These are phyloP conservation scores for Alternaria sp. DNA, from an alignment of 2,329 filamentous ascomycete species.

Conservation along the genomic window DNA sequence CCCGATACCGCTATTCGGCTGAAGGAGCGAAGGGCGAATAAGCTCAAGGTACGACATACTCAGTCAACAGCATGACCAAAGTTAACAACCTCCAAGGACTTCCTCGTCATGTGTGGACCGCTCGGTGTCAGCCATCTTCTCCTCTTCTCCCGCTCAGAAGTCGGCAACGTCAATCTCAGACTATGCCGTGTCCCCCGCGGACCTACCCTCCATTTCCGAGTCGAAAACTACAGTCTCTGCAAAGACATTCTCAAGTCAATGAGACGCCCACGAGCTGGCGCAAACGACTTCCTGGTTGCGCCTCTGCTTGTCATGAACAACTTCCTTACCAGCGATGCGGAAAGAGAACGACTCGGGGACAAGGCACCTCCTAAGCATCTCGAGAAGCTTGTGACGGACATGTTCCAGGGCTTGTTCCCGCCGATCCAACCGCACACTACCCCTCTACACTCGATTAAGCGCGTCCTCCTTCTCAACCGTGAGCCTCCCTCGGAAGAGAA, in stretches of 20 bases:
- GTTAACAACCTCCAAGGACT: constrained; percentile 85
- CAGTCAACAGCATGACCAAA: constrained; percentile 86
- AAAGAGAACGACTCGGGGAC: constrained; percentile 39
- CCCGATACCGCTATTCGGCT: constrained; percentile 88
- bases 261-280: constrained; percentile 81
- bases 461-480: constrained; percentile 88
- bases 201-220: constrained; percentile 90
- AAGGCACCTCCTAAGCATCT: constrained; percentile 89
- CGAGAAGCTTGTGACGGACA: constrained; percentile 87
- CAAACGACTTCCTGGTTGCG: constrained; percentile 78
- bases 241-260: constrained; percentile 87
- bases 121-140: constrained; percentile 91
- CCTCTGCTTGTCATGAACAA: constrained; percentile 99
- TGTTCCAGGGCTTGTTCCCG: constrained; percentile 96
- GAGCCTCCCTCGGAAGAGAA: constrained; percentile 59
- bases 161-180: constrained; percentile 90
- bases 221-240: constrained; percentile 92
- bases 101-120: constrained; percentile 92
- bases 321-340: constrained; percentile 70
- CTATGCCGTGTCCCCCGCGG: constrained; percentile 87
- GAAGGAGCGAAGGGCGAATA: constrained; percentile 59
- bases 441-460: constrained; percentile 87
- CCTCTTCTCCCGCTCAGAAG: constrained; percentile 87
- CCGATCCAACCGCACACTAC: constrained; percentile 92
- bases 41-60: constrained; percentile 7